A percentile compares a stretch with the other conserved stretches of the same genome.
Conservation (phyloP, 352 stramenopile species). For the Pythium aristosporum region DNA sequence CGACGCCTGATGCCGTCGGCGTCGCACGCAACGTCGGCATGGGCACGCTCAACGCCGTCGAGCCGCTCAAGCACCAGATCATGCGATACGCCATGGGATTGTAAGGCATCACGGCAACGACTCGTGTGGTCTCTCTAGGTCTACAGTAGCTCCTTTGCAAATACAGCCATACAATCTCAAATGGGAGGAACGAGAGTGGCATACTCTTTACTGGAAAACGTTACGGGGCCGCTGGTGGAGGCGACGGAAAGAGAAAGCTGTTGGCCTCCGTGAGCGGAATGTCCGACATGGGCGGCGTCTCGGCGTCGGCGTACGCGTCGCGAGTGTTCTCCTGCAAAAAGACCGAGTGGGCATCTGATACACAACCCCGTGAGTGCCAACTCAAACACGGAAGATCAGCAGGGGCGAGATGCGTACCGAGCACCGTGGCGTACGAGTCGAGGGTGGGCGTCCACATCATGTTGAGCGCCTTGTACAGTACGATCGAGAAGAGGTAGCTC, state of each 20-base stretch:
- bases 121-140: background rate
- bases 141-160: background rate
- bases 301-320: constrained; percentile 47
- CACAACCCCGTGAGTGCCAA: too few relatives aligned
- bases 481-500: constrained; percentile 80
- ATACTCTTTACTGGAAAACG: too few relatives aligned
- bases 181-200: too few relatives aligned
- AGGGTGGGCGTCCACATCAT: constrained; percentile 68
- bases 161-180: constrained; percentile 4
- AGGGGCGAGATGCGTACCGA: constrained; percentile 26
- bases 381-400: background rate
- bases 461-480: constrained; percentile 85
- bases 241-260: constrained; percentile 43
- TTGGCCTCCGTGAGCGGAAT: constrained; percentile 78
- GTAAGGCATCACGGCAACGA: constrained; percentile 31
- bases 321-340: constrained; percentile 40
- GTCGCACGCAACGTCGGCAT: constrained; percentile 86
- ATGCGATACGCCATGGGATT: constrained; percentile 89
- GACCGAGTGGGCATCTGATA: constrained; percentile 60
- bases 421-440: constrained; percentile 78
- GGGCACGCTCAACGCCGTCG: constrained; percentile 81
- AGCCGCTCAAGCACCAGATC: constrained; percentile 89
- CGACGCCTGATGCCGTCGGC: constrained; percentile 60
- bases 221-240: background rate
- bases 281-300: constrained; percentile 74